Evolutionary conservation across 345 rosid species (phyloP), one percentile per base, ranked within the genome.

Genomic region (Brassica incana): DNA sequence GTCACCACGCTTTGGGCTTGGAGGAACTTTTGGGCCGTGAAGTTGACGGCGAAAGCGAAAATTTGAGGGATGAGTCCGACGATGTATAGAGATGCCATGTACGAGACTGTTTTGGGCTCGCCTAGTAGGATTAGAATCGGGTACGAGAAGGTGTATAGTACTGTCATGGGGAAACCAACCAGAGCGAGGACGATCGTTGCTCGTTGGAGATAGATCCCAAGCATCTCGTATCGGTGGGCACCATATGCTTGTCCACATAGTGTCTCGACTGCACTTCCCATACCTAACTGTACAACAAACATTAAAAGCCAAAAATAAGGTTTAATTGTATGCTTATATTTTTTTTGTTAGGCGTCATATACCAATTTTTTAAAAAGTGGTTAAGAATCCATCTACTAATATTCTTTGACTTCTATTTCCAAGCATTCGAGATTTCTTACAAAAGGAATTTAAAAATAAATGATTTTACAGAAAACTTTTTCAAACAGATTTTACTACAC

Each of bases 251-350:
- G 98, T 8, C 97, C 97, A n/a, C 98, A 92, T 4, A 94, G 84
- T 0, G 98, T 94, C 72, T 92, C 97, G n/a, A 90, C 97, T 0
- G 98, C 98, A 61, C 98, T 94, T 59, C 98, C 98, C 98, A 90
- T 87, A 6, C 95, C 95, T 7, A 90, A 73, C 92, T 90, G 77
- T 69, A 32, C 9, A 68, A n/a, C 29, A 8, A 0, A 68, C 40
- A 65, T n/a, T 14, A 14, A 11, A 62, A 14, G 5, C 18, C 66
- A 29, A 29, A 12, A 29, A 56, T 3, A 18, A 6, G 3, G 11
- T 59, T 59, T 20, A 56, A 18, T 56, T 56, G 11, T 56, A 48
- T 48, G 56, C 56, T 48, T 48, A 48, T 48, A 4, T 48, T 48
- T 48, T 48, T 48, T n/a, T 20, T 20, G 58, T 52, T n/a, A 4